Evolutionary conservation across 768 basidiomycete species (phyloP).

Genomic region (Calocybe gangraenosa): DNA sequence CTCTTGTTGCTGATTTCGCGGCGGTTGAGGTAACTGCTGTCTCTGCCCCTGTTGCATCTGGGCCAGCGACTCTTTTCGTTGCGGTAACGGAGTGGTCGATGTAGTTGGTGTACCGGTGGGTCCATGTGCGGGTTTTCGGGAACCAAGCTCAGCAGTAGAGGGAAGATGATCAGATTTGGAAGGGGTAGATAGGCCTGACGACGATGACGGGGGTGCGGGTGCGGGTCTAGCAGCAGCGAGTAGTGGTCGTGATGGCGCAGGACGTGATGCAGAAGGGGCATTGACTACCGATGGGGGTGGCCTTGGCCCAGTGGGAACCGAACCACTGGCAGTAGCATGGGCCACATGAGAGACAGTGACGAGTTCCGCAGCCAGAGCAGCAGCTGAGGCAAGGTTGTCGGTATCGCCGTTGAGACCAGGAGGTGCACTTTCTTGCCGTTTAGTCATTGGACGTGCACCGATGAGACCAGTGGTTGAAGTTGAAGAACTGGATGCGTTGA

Average conservation of each 20-base stretch:
- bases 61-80: constrained; percentile 47
- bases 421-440: constrained; percentile 40
- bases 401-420: constrained; percentile 37
- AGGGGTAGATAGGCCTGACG: constrained; percentile 9
- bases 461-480: constrained; percentile 22
- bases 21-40: constrained; percentile 18
- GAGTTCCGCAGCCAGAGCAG: constrained; percentile 58
- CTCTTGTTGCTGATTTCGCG: constrained; percentile 31
- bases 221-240: constrained; percentile 58
- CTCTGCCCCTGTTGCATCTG: constrained; percentile 14
- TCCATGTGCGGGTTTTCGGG: constrained; percentile 58
- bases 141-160: constrained; percentile 60
- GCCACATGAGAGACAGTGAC: constrained; percentile 51
- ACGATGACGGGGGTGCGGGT: constrained; percentile 31
- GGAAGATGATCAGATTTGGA: constrained; percentile 49
- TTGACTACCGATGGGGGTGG: constrained; percentile 4
- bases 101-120: constrained; percentile 29
- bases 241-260: constrained; percentile 67
- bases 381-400: constrained; percentile 40
- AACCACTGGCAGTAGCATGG: constrained; percentile 18
- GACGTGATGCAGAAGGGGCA: constrained; percentile 46
- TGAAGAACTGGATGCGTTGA: constrained; percentile 17
- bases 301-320: constrained; percentile 1
- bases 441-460: constrained; percentile 15
- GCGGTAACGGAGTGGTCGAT: constrained; percentile 29